Base-by-base conservation (phyloP, 2,329 filamentous ascomycete genomes). In the Saccharata proteae region DNA sequence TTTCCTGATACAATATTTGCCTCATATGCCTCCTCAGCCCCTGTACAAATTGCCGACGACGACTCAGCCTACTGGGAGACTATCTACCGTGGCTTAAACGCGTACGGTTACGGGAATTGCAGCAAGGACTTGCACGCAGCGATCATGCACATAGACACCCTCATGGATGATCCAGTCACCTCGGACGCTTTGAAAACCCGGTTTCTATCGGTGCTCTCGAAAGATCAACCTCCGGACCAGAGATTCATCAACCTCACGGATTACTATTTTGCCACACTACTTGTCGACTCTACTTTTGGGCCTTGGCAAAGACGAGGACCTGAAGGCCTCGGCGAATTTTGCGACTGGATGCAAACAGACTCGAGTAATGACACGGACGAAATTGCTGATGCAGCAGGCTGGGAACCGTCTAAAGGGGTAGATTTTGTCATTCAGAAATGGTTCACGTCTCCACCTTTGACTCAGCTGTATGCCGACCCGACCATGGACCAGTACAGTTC, bases 51-150 rank as follows among this genome's bases (percentile, higher is more conserved):
- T 3, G 50, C 46, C 4, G 41, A 62, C n/a, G 55, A 69, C 35
- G 65, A 67, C 58, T 58, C 56, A n/a, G 46, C 57, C 14, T 70
- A 68, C 42, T 69, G 55, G 31, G 64, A 69, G 14, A 60, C 65
- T 21, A 45, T 70, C 2, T 62, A 62, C 40, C 55, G 52, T 8
- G 63, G 61, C 3, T 53, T 70, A 49, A 52, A 58, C 4, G 39
- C 35, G 3, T 47, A 53, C 23, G 56, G 57, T 11, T 58, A 47
- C 16, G 50, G 49, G 3, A 68, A 67, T 43, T 71, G 67, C 46
- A 58, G 62, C 9, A 50, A 52, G 9, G 65, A 70, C 36, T 54
- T 68, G 29, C 54, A 64, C 11, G 61, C 62, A 4, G 64, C 62
- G 3, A 49, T 67, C 21, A 38, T 48, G 16, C 65, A 65, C 39